These are phyloP conservation scores for Penicillium egyptiacum DNA, from an alignment of 495 filamentous ascomycete species.

Conservation along the genomic window DNA sequence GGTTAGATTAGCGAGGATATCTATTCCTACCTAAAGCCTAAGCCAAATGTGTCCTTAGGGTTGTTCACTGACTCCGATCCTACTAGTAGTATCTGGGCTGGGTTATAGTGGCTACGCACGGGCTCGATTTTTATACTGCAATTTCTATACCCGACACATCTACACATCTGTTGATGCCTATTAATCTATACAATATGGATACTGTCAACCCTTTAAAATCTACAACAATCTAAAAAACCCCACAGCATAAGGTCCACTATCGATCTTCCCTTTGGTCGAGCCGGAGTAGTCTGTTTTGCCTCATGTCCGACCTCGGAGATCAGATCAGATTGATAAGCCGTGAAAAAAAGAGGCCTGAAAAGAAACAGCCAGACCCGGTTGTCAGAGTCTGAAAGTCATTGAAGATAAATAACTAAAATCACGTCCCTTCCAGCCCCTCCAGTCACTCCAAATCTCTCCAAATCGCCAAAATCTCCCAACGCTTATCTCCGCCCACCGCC, in stretches of 20 bases:
- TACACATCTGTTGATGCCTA: background rate
- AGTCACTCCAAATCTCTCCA: slow-evolving; percentile 2
- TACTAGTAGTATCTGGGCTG: background rate
- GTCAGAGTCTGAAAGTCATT: slow-evolving; percentile 18
- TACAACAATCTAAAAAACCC: background rate
- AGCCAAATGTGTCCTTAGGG: too few species aligned
- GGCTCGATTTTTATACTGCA: background rate
- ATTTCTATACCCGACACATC: background rate
- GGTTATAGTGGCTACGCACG: background rate
- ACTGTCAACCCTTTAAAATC: background rate
- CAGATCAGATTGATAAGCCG: slow-evolving; percentile 36
- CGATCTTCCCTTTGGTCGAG: background rate
- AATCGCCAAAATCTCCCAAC: background rate
- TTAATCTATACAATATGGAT: background rate
- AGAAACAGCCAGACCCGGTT: slow-evolving; percentile 6
- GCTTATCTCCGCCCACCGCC: slow-evolving; percentile 36
- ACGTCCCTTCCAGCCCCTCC: background rate
- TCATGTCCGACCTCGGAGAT: slow-evolving; percentile 30
- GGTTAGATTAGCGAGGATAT: too few species aligned
- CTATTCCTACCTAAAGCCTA: too few species aligned
- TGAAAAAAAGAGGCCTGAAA: slow-evolving; percentile 13
- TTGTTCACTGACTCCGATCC: too few species aligned
- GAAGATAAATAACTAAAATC: slow-evolving; percentile 1
- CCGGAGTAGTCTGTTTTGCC: background rate
- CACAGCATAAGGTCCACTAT: background rate